A percentile compares a stretch with the other conserved stretches of the same genome.
Evolutionary conservation across 495 filamentous ascomycete genomes (phyloP).

Genomic region (Aspergillus mulundensis): DNA sequence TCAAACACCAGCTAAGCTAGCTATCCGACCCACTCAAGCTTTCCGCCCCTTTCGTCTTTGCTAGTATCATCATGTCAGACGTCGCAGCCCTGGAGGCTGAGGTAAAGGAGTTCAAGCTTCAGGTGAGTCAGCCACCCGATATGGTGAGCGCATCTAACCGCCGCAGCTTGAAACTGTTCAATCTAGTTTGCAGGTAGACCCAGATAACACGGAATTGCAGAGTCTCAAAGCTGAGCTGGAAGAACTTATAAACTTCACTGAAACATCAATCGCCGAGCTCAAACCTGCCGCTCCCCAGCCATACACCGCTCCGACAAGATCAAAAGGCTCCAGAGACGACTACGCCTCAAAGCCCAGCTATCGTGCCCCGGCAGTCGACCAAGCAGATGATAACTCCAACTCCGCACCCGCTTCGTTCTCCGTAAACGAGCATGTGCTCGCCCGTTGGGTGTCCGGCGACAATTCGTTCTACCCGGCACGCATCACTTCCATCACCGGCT

Average conservation of each 20-base stretch:
- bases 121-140: conserved; percentile 47
- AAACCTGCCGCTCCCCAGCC: conserved; percentile 49
- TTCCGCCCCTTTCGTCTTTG: background rate
- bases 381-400: conserved; percentile 40
- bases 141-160: background rate
- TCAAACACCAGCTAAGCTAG: background rate
- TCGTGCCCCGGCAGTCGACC: conserved; percentile 38
- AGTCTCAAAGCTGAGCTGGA: conserved; percentile 77
- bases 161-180: conserved; percentile 75
- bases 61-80: conserved; percentile 49
- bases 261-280: conserved; percentile 76
- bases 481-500: conserved; percentile 91
- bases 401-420: conserved; percentile 56
- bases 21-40: conserved; percentile 1
- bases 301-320: conserved; percentile 37
- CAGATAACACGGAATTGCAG: conserved; percentile 75
- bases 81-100: conserved; percentile 66
- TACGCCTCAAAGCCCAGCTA: conserved; percentile 60
- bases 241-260: conserved; percentile 74
- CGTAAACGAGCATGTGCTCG: conserved; percentile 86
- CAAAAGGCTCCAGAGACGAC: conserved; percentile 72
- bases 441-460: conserved; percentile 87
- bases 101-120: conserved; percentile 75
- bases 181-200: conserved; percentile 72
- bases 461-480: conserved; percentile 87